Conservation (phyloP, 495 filamentous ascomycete genomes). For the Xanthoparmelia taractica region DNA sequence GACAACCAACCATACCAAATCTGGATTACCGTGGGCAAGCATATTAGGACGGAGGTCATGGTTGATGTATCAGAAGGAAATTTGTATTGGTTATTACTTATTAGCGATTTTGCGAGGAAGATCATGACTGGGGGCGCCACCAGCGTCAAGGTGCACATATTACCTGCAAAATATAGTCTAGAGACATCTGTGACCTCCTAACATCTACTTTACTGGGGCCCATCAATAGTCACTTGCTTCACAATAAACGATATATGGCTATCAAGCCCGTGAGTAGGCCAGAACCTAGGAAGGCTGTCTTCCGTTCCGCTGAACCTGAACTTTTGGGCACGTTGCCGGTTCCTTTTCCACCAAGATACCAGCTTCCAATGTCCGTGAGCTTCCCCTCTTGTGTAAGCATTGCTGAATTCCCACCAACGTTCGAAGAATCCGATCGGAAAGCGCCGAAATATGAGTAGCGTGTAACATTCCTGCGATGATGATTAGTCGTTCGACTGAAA, state of each 20-base stretch:
- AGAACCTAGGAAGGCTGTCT: not conserved
- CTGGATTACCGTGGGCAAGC: conserved; percentile 21
- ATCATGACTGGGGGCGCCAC: not conserved
- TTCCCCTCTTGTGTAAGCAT: conserved; percentile 42
- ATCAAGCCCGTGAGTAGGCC: not conserved
- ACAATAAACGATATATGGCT: not conserved
- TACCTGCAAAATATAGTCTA: not conserved
- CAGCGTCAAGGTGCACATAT: not conserved
- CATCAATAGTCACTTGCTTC: not conserved
- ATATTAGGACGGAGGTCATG: conserved; percentile 10
- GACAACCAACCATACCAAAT: conserved; percentile 33
- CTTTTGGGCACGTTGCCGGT: conserved; percentile 16
- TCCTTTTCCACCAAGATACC: conserved; percentile 12
- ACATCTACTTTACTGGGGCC: not conserved
- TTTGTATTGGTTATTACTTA: not conserved
- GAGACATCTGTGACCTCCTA: not conserved
- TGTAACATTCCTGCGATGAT: conserved; percentile 46
- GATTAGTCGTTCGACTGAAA: conserved; percentile 25
- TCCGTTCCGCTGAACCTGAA: not conserved
- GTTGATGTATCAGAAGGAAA: not conserved
- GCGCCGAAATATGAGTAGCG: conserved; percentile 73
- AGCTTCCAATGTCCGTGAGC: conserved; percentile 21
- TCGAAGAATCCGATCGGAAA: conserved; percentile 57
- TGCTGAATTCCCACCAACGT: conserved; percentile 43
- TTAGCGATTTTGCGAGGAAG: not conserved